A percentile compares a stretch with the other conserved stretches of the same genome.
phyloP scores from a whole-genome alignment of 2,329 filamentous ascomycete species.

The Fusarium sp. region DNA sequence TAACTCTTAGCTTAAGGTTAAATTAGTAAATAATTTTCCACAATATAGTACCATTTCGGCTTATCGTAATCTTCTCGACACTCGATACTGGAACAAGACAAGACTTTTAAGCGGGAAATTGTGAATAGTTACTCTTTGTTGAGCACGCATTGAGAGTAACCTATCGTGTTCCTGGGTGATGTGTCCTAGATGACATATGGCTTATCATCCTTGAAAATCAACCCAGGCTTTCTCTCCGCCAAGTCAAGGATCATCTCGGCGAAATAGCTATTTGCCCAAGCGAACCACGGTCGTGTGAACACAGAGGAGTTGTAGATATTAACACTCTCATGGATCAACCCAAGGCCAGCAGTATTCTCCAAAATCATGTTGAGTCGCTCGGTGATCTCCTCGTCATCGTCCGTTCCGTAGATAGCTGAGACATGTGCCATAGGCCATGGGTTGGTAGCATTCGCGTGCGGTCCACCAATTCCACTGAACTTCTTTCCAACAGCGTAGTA shows the following conservation, averaged over 20 bases:
- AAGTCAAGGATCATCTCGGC: conserved; percentile 19
- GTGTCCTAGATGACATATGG: background rate
- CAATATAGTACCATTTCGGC: too few species aligned
- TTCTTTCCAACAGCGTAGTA: conserved; percentile 14
- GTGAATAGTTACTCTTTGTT: too few species aligned
- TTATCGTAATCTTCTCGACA: too few species aligned
- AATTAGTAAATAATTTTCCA: too few species aligned
- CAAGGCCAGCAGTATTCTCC: conserved; percentile 16
- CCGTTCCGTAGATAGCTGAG: conserved; percentile 11
- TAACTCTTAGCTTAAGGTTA: too few species aligned
- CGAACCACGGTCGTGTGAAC: conserved; percentile 21
- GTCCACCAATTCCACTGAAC: conserved; percentile 16
- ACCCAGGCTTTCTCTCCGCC: conserved; percentile 2
- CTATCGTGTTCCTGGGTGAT: too few species aligned
- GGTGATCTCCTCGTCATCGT: conserved; percentile 1
- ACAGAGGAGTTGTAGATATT: conserved; percentile 20
- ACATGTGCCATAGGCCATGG: conserved; percentile 23
- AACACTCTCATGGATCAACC: conserved; percentile 10
- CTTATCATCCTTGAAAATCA: conserved; percentile 8
- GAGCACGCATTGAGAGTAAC: too few species aligned
- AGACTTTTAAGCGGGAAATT: too few species aligned
- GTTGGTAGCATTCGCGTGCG: conserved; percentile 10
- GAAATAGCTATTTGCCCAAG: conserved; percentile 27
- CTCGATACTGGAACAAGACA: too few species aligned
- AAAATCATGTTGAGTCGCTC: conserved; percentile 7